phyloP scores from a whole-genome alignment of 2,329 filamentous ascomycete species.

The Mycocentrospora acerina region DNA sequence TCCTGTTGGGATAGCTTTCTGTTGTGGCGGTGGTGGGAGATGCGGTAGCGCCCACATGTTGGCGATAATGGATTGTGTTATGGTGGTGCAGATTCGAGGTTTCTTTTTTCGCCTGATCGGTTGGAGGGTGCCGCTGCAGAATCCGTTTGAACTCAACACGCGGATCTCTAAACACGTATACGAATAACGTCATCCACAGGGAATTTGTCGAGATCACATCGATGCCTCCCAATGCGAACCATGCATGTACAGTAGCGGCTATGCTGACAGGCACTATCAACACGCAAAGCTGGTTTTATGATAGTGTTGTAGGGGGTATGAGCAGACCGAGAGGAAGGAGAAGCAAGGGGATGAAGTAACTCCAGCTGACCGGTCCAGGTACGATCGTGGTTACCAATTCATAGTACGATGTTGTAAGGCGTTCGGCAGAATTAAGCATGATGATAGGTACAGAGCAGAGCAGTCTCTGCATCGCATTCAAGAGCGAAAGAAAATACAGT shows the following conservation, averaged over 20 bases:
- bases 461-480: too few species aligned
- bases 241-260: conserved; percentile 7
- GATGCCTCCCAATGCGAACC: conserved; percentile 3
- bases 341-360: conserved; percentile 6
- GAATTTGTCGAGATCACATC: conserved; percentile 10
- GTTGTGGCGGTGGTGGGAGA: too few species aligned
- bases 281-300: conserved; percentile 5
- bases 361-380: conserved; percentile 8
- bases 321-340: conserved; percentile 8
- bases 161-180: conserved; percentile 11
- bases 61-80: too few species aligned
- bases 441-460: too few species aligned
- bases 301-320: conserved; percentile 5
- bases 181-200: conserved; percentile 8
- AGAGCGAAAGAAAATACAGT: too few species aligned
- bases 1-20: too few species aligned
- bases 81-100: too few species aligned
- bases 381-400: conserved; percentile 10
- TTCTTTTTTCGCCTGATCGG: too few species aligned
- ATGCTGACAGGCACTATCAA: conserved; percentile 6
- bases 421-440: not conserved
- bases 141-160: conserved; percentile 7
- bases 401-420: conserved; percentile 4
- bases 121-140: conserved; percentile 1
- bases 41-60: too few species aligned